Evolutionary conservation across 179 eudicot genomes (phyloP), one percentile per base, ranked within the genome.

Genomic region (Corrigiola litoralis): DNA sequence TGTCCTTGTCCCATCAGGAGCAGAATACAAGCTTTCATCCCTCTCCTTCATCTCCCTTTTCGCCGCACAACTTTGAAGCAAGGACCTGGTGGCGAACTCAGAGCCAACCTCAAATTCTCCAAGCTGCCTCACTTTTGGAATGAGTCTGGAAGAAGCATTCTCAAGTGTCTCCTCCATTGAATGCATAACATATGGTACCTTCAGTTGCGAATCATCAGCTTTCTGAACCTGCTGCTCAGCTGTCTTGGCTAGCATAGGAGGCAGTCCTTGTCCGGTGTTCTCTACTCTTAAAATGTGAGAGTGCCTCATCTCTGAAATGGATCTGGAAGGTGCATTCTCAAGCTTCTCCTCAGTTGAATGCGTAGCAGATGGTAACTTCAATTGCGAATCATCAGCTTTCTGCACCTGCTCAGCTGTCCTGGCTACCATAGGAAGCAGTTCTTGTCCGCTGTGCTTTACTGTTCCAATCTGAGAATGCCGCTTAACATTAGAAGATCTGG

Each of bases 91-190:
- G 21, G 38, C 36, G 17, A 57, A 56, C 2, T 28, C 59, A 9
- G 10, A 58, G 25, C 40, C 69, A 21, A 64, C n/a, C 1, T 27
- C 70, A 34, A 71, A 27, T 16, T 71, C 65, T 2, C 69, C 45
- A 0, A 64, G 51, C 41, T 21, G 38, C 51, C 12, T 46, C 42
- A 38, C 64, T 4, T 21, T 36, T 16, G 57, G 58, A 29, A 64
- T 36, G 23, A 51, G 14, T 45, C 37, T 63, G 54, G 36, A 5
- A 45, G 8, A 2, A 69, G 13, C 33, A 32, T 16, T 49, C 40
- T 49, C 61, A 10, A 41, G n/a, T 13, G 9, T 34, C 4, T 59
- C 34, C 42, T 27, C 3, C 49, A 2, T 23, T 7, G 66, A 20
- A n/a, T 29, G 32, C 18, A 12, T 20, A 32, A 6, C 49, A 13